Conservation (phyloP, 495 filamentous ascomycete genomes). For the Staphylotrichum tortipilum region DNA sequence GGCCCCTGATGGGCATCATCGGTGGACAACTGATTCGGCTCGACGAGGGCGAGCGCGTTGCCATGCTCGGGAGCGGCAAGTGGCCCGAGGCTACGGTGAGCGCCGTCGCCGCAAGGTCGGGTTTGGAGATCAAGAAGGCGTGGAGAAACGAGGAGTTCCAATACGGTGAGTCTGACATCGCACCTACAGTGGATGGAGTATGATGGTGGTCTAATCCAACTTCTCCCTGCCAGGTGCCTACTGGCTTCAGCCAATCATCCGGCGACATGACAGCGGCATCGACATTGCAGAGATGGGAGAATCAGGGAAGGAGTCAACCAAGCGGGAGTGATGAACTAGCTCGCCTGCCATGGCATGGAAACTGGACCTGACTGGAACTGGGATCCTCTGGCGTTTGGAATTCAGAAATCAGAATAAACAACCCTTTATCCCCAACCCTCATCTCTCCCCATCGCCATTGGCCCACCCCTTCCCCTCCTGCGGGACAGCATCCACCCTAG, state of each 20-base stretch:
- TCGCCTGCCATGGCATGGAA: no score
- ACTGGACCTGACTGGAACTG: no score
- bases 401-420: no score
- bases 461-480: no score
- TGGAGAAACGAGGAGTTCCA: conserved; percentile 5
- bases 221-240: conserved; percentile 7
- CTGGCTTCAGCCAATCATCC: conserved; percentile 7
- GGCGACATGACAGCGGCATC: conserved; percentile 7
- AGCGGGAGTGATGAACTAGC: not conserved
- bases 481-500: no score
- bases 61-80: conserved; percentile 9
- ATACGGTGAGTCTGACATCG: not conserved
- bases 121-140: no score
- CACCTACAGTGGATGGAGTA: not conserved
- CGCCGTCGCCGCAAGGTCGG: not conserved
- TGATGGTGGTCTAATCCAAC: no score
- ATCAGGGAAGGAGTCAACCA: no score
- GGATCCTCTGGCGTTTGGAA: no score
- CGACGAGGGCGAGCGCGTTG: conserved; percentile 5
- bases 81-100: conserved; percentile 4
- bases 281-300: not conserved
- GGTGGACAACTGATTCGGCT: not conserved
- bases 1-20: not conserved
- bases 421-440: no score
- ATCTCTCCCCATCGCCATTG: no score